Evolutionary conservation across 371 early-diverging fungal species (phyloP).

Genomic region (Lichtheimia hyalospora): DNA sequence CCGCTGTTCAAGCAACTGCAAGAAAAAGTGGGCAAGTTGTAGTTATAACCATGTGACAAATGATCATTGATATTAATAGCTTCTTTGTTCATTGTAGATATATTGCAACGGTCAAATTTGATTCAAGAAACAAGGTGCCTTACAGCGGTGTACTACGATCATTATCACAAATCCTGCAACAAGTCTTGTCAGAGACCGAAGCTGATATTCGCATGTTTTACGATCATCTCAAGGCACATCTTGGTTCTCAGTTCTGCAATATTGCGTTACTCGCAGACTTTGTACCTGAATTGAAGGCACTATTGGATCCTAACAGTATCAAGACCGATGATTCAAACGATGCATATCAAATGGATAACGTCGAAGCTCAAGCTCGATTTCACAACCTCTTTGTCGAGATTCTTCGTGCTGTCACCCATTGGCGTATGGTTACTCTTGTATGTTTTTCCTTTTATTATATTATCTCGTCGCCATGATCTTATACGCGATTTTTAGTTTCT

Average conservation of each 20-base stretch:
- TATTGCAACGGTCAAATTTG: constrained; percentile 40
- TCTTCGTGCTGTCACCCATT: constrained; percentile 35
- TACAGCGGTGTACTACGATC: constrained; percentile 37
- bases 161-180: constrained; percentile 43
- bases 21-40: constrained; percentile 36
- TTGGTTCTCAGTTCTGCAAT: constrained; percentile 38
- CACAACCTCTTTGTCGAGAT: constrained; percentile 42
- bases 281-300: constrained; percentile 40
- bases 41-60: background rate
- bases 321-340: constrained; percentile 14
- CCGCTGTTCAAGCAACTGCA: constrained; percentile 36
- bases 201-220: constrained; percentile 39
- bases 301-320: constrained; percentile 18
- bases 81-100: constrained; percentile 17
- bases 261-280: constrained; percentile 30
- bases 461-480: background rate
- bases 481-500: constrained; percentile 27
- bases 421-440: constrained; percentile 50
- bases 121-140: constrained; percentile 35
- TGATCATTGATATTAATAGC: background rate
- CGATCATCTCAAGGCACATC: constrained; percentile 25
- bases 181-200: constrained; percentile 41
- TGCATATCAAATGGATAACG: constrained; percentile 28
- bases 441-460: background rate
- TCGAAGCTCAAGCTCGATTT: constrained; percentile 36